phyloP scores from a whole-genome alignment of 805 yeast genomes.

The Cyberlindnera maritima region DNA sequence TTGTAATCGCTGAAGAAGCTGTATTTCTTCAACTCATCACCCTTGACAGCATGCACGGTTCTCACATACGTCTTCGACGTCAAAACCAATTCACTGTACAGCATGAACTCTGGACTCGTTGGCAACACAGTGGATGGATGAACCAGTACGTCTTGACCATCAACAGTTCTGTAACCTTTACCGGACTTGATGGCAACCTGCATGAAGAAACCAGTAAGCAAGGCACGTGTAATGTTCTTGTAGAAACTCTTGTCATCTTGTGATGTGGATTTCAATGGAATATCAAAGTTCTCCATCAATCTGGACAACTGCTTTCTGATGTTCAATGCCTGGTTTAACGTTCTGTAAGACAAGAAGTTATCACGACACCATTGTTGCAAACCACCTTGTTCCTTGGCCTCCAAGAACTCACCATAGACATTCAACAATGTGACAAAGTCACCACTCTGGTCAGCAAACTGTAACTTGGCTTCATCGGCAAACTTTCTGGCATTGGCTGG shows the following conservation, averaged over 20 bases:
- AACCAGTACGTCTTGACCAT: conserved; percentile 90
- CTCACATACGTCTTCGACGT: conserved; percentile 92
- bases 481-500: conserved; percentile 84
- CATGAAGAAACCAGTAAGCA: conserved; percentile 95
- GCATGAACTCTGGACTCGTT: conserved; percentile 89
- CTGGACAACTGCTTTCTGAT: conserved; percentile 82
- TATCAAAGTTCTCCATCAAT: conserved; percentile 77
- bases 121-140: conserved; percentile 92
- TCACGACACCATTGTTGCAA: conserved; percentile 87
- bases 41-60: conserved; percentile 86
- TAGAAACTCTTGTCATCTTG: conserved; percentile 65
- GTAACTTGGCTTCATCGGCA: conserved; percentile 87
- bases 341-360: conserved; percentile 78
- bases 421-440: conserved; percentile 90
- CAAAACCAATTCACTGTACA: conserved; percentile 92
- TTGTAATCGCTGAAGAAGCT: conserved; percentile 31
- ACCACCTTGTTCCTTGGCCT: conserved; percentile 70
- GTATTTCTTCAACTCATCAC: conserved; percentile 58
- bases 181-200: conserved; percentile 95
- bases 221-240: conserved; percentile 78
- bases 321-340: conserved; percentile 80
- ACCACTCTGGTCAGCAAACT: conserved; percentile 91
- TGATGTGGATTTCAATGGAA: conserved; percentile 69
- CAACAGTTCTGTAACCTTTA: conserved; percentile 87
- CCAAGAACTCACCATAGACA: conserved; percentile 79